phyloP scores from a whole-genome alignment of 2,329 filamentous ascomycete species.

The Fusarium liriodendri region DNA sequence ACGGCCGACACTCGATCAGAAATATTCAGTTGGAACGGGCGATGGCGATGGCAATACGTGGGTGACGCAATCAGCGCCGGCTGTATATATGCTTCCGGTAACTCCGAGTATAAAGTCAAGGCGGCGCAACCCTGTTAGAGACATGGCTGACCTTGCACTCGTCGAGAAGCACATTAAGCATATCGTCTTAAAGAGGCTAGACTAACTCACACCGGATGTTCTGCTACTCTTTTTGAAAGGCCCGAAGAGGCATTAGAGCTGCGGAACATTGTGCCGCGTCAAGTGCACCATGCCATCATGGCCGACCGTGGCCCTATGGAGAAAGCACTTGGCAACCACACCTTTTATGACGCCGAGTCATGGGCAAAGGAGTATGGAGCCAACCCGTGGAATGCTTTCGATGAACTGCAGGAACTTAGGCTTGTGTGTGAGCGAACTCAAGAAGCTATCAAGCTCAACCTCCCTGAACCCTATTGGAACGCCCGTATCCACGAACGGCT shows the following conservation, averaged over 20 bases:
- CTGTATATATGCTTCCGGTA: background rate
- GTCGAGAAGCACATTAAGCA: background rate
- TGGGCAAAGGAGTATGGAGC: background rate
- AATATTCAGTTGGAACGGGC: background rate
- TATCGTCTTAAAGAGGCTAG: background rate
- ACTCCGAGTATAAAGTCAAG: background rate
- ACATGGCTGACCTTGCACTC: background rate
- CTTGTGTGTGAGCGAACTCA: background rate
- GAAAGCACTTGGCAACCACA: background rate
- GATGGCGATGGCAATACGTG: background rate
- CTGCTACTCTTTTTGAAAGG: background rate
- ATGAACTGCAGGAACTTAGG: background rate
- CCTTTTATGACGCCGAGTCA: background rate
- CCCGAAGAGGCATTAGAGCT: background rate
- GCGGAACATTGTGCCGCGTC: background rate
- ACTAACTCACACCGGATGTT: background rate
- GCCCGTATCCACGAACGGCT: too few species aligned
- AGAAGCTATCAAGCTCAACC: background rate
- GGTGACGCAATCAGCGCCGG: background rate
- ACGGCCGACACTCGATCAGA: background rate
- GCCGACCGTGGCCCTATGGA: background rate
- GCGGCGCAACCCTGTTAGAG: slow-evolving; percentile 4
- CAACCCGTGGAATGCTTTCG: background rate
- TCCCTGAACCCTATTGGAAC: too few species aligned
- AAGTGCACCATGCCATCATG: background rate